Percentiles rank a stretch among this genome's conserved stretches.
phyloP scores from a whole-genome alignment of 73 alveolate genomes.

The Stentor roeselii region DNA sequence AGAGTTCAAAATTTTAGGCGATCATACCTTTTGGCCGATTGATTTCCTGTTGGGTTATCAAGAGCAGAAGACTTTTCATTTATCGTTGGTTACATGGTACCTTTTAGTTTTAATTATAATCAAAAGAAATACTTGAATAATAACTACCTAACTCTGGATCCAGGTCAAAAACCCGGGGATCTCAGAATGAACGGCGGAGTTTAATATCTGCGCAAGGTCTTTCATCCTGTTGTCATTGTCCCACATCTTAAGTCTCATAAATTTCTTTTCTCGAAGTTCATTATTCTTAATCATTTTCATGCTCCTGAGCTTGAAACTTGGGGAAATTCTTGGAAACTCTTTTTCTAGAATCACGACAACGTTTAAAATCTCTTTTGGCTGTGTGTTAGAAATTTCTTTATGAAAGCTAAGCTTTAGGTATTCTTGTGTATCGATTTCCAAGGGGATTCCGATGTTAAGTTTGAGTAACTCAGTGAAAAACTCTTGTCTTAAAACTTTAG shows the following conservation, averaged over 20 bases:
- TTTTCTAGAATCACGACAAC: background rate
- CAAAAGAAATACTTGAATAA: too few species aligned
- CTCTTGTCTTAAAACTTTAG: background rate
- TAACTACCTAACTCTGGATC: too few species aligned
- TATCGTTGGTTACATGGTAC: background rate
- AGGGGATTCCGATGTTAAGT: background rate
- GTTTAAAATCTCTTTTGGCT: background rate
- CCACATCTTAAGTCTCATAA: background rate
- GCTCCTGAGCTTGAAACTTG: conserved; percentile 1
- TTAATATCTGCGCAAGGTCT: background rate
- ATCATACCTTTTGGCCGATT: background rate
- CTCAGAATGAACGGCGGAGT: background rate
- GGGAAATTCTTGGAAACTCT: background rate
- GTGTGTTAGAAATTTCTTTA: background rate
- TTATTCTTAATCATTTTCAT: background rate
- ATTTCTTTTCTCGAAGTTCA: conserved; percentile 16
- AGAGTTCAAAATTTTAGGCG: background rate
- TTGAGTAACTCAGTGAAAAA: background rate
- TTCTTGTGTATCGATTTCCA: background rate
- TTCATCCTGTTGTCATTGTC: background rate
- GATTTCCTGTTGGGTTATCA: background rate
- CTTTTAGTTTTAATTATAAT: background rate
- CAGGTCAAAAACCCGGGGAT: background rate
- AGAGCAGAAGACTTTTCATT: background rate
- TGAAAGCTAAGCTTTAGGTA: background rate